phyloP scores from a whole-genome alignment of 257 asterid species.

The Hygrophila difformis region DNA sequence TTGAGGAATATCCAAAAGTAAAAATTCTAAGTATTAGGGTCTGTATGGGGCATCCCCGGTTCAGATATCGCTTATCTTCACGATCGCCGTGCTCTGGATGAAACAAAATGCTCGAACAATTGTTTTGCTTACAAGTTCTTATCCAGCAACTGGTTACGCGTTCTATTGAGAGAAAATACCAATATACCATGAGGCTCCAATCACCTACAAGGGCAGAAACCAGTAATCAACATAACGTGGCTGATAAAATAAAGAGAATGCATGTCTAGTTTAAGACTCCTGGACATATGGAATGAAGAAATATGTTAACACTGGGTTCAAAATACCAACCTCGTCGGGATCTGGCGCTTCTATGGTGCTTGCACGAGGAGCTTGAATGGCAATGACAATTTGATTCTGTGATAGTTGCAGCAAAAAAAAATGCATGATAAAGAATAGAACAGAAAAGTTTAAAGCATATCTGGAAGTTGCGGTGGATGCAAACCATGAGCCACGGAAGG shows the following conservation, averaged over 20 bases:
- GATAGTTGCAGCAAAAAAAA: too few species aligned
- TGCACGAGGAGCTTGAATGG: too few species aligned
- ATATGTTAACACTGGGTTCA: not conserved
- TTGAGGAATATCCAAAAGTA: slow-evolving; percentile 90
- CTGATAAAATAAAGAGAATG: not conserved
- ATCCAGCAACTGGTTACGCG: slow-evolving; percentile 87
- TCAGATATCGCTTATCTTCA: slow-evolving; percentile 22
- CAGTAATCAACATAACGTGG: not conserved
- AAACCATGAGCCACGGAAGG: too few species aligned
- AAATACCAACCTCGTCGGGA: too few species aligned
- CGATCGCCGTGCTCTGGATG: slow-evolving; percentile 43
- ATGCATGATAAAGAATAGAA: too few species aligned
- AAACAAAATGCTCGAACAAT: slow-evolving; percentile 51
- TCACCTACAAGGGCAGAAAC: slow-evolving; percentile 33
- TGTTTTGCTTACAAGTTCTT: slow-evolving; percentile 44
- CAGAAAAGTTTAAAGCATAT: too few species aligned
- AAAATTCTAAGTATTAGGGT: slow-evolving; percentile 41
- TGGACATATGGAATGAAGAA: not conserved
- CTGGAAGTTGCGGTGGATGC: too few species aligned
- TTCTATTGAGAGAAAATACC: slow-evolving; percentile 83
- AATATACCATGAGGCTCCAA: slow-evolving; percentile 98
- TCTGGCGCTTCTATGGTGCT: too few species aligned
- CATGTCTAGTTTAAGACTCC: not conserved
- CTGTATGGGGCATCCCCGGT: slow-evolving; percentile 59
- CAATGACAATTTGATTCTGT: too few species aligned